Evolutionary conservation across 768 basidiomycete species (phyloP).

Genomic region (Leccinum longicurvipes): DNA sequence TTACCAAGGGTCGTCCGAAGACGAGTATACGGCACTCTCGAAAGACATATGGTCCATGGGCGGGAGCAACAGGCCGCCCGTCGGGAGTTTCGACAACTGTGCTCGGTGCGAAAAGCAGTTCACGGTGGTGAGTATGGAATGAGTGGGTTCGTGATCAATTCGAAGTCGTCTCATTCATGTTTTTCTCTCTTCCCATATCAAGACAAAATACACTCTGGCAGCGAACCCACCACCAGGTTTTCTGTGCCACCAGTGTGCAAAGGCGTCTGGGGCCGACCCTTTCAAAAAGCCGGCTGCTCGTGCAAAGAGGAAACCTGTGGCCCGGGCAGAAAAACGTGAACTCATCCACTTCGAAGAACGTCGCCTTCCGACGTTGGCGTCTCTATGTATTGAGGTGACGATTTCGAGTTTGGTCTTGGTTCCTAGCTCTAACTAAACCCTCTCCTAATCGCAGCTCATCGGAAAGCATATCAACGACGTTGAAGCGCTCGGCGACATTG

Average conservation of each 20-base stretch:
- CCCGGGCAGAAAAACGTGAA: conserved; percentile 66
- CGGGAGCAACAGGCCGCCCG: conserved; percentile 44
- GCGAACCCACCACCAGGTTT: conserved; percentile 68
- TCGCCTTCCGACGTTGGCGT: conserved; percentile 66
- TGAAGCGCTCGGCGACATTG: conserved; percentile 85
- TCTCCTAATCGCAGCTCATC: conserved; percentile 53
- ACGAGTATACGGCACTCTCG: conserved; percentile 65
- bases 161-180: background rate
- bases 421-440: background rate
- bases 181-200: background rate
- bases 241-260: conserved; percentile 83
- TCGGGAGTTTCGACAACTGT: conserved; percentile 80
- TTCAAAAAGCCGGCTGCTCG: conserved; percentile 75
- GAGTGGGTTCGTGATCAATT: background rate
- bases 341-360: conserved; percentile 68
- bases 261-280: conserved; percentile 72
- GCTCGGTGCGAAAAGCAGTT: conserved; percentile 81
- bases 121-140: conserved; percentile 65
- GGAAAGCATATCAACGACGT: conserved; percentile 86
- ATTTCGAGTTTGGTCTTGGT: background rate
- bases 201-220: conserved; percentile 88
- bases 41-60: conserved; percentile 42
- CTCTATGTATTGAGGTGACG: conserved; percentile 74
- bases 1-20: conserved; percentile 54
- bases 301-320: conserved; percentile 58